Evolutionary conservation across 305 asterid species (phyloP).

Genomic region (Petunia hybrid): DNA sequence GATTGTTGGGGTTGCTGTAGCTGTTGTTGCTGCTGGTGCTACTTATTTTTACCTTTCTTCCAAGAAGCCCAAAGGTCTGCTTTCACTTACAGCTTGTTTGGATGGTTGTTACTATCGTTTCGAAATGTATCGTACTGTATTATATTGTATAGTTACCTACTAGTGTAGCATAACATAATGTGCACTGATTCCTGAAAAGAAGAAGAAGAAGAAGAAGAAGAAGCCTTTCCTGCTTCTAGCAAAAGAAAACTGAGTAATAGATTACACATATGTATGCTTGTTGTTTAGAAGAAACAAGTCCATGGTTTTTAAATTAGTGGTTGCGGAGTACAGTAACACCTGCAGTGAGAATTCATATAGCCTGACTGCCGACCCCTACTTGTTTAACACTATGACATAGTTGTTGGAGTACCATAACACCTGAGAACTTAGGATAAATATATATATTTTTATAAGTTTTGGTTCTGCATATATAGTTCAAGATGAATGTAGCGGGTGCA

Average conservation of each 20-base stretch:
- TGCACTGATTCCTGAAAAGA: too few species aligned
- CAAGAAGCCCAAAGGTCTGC: constrained; percentile 34
- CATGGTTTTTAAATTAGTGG: not conserved
- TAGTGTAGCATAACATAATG: not conserved
- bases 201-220: too few species aligned
- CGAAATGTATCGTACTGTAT: too few species aligned
- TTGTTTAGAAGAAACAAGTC: not conserved
- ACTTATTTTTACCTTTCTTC: constrained; percentile 29
- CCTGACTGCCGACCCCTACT: not conserved
- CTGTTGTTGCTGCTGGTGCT: constrained; percentile 33
- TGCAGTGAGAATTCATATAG: not conserved
- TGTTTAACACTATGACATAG: not conserved
- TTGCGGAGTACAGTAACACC: not conserved
- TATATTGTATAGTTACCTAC: not conserved
- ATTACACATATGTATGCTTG: not conserved
- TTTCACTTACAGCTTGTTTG: too few species aligned
- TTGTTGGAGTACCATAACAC: too few species aligned
- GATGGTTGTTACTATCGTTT: too few species aligned
- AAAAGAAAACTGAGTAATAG: not conserved
- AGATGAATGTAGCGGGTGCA: not conserved
- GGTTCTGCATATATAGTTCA: too few species aligned
- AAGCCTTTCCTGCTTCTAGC: not conserved
- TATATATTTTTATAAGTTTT: too few species aligned
- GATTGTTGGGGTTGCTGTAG: constrained; percentile 34
- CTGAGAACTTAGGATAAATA: too few species aligned